Conservation (phyloP, 192 early-diverging fungal genomes). For the Phlyctochytrium planicorne region DNA sequence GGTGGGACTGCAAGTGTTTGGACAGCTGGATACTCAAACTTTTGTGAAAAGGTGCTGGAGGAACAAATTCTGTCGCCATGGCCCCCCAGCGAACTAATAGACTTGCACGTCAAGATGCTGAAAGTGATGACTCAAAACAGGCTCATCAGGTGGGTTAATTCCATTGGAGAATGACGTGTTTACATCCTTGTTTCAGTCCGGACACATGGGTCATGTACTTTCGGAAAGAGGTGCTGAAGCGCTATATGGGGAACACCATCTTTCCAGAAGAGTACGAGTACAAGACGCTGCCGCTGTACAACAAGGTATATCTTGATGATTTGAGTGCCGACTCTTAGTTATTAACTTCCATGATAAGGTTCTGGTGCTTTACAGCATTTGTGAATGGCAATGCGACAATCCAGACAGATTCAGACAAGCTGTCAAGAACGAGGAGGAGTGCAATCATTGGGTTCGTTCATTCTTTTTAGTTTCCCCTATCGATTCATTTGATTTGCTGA, state of each 20-base stretch:
- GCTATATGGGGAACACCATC: not conserved
- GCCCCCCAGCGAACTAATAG: slow-evolving; percentile 22
- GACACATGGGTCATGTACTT: not conserved
- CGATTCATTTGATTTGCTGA: not conserved
- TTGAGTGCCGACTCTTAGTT: not conserved
- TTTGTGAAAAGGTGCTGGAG: too few relatives aligned
- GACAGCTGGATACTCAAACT: slow-evolving; percentile 2
- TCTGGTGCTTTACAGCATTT: slow-evolving; percentile 39
- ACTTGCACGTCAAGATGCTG: slow-evolving; percentile 46
- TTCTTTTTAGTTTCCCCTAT: not conserved
- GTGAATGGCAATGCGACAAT: slow-evolving; percentile 71
- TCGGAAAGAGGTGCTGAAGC: not conserved
- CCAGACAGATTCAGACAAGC: slow-evolving; percentile 61
- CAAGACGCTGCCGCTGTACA: not conserved
- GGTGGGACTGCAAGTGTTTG: slow-evolving; percentile 26
- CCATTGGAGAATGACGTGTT: not conserved
- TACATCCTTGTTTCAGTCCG: not conserved
- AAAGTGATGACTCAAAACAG: slow-evolving; percentile 51
- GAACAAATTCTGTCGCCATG: slow-evolving; percentile 13
- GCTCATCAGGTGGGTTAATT: slow-evolving; percentile 37
- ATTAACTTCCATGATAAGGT: slow-evolving; percentile 25
- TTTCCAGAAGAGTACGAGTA: not conserved
- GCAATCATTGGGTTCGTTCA: slow-evolving; percentile 57
- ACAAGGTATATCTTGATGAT: not conserved
- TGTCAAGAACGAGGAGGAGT: slow-evolving; percentile 56